Base-by-base conservation (phyloP, 2,329 filamentous ascomycete genomes). In the Tolypocladium amazonense region DNA sequence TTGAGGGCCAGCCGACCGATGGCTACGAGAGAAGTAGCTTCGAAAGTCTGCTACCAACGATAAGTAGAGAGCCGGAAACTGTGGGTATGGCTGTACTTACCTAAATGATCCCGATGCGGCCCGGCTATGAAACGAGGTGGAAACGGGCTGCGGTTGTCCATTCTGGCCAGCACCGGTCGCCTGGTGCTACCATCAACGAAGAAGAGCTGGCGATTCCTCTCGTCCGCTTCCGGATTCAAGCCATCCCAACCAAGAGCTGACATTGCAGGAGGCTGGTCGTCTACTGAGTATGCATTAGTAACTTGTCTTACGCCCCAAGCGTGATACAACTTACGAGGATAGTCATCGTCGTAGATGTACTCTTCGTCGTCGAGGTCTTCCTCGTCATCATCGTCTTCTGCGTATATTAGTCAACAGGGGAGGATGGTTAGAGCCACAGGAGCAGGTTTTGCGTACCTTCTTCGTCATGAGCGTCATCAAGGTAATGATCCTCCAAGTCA, bases 331-430 rank as follows among this genome's bases (percentile, higher is more conserved):
- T 74, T 76, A 84, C 81, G 76, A 60, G 81, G 77, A 71, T 81
- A 84, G 38, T 80, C 80, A 30, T 83, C 81, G 61, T 85, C 83
- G 62, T 84, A 86, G 61, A 82, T 76, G 66, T 85, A 85, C 59
- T 86, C 82, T 25, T 85, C 83, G 57, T 90, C 88, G 53, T 87
- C 86, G 65, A 88, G 81, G 52, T 87, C 86, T 47, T 89, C 88
- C 23, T 89, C 87, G 55, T 91, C 89, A 5, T 84, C 82, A 7
- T 82, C 81, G 47, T 79, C 77, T 57, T 79, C 72, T 74, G 59
- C 53, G n/a, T 8, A 9, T 53, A 56, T 15, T 39, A 11, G 56
- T 65, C 57, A 65, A 56, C 15, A 59, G 8, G 18, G 39, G n/a
- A 35, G 56, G 35, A 60, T 41, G 23, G 11, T 18, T 15, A 8